These are phyloP conservation scores for Vinca minor DNA, from an alignment of 257 asterid genomes.

Conservation along the genomic window DNA sequence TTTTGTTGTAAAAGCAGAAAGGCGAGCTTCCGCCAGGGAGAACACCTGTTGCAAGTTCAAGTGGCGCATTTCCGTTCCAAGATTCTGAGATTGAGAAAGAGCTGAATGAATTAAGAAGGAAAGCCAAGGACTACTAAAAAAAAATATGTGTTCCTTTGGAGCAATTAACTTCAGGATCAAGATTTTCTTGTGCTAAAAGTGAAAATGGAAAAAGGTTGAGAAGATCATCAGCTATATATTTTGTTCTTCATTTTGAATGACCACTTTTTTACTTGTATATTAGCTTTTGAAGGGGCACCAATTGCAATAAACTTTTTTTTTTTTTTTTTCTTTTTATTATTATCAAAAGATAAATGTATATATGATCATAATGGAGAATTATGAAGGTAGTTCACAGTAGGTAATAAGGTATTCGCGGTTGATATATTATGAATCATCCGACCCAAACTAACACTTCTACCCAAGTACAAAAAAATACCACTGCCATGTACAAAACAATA, in stretches of 20 bases:
- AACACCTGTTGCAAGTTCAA: conserved; percentile 35
- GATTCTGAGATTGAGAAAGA: conserved; percentile 89
- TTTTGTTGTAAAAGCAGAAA: conserved; percentile 41
- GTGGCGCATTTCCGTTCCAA: conserved; percentile 50
- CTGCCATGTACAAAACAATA: too few relatives aligned
- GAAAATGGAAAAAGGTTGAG: background rate
- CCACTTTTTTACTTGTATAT: conserved; percentile 2
- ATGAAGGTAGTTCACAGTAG: too few relatives aligned
- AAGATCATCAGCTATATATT: background rate
- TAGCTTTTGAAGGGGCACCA: background rate
- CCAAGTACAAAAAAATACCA: too few relatives aligned
- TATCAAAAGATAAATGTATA: too few relatives aligned
- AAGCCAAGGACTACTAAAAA: conserved; percentile 48
- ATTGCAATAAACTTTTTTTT: too few relatives aligned
- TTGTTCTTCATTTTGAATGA: background rate
- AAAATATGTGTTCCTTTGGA: background rate
- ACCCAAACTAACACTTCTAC: too few relatives aligned
- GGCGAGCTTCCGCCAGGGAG: conserved; percentile 96
- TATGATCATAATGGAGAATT: too few relatives aligned
- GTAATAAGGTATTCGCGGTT: too few relatives aligned
- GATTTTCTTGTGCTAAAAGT: conserved; percentile 3
- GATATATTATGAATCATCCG: too few relatives aligned
- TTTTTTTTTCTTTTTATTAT: too few relatives aligned
- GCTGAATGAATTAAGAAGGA: conserved; percentile 73
- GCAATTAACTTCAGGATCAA: background rate